A percentile compares a stretch with the other conserved stretches of the same genome.
Conservation (phyloP, 345 rosid genomes). For the Erodium maritimum region DNA sequence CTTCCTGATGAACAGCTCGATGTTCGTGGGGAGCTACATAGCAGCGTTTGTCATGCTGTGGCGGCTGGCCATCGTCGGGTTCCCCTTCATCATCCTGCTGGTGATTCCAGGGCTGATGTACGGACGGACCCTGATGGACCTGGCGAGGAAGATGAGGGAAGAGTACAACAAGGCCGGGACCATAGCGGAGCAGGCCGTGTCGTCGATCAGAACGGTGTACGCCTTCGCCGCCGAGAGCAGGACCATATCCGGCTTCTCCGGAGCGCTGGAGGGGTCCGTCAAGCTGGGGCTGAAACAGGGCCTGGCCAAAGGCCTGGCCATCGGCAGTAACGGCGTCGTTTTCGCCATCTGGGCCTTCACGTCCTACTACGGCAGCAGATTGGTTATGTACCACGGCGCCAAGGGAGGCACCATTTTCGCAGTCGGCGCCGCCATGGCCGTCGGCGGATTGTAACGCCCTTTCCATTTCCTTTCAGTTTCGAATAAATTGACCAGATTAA, state of each 20-base stretch:
- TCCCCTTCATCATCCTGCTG: slow-evolving; percentile 10
- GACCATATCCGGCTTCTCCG: slow-evolving; percentile 9
- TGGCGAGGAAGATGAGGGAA: slow-evolving; percentile 11
- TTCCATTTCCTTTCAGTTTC: too few species aligned
- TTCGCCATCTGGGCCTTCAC: slow-evolving; percentile 16
- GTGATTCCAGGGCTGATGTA: slow-evolving; percentile 15
- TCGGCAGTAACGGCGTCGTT: slow-evolving; percentile 10
- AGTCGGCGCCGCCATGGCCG: slow-evolving; percentile 8
- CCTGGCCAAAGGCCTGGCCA: slow-evolving; percentile 15
- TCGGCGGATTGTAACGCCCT: slow-evolving; percentile 11
- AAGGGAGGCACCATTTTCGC: slow-evolving; percentile 14
- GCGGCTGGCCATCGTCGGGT: slow-evolving; percentile 18
- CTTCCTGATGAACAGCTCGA: slow-evolving; percentile 9
- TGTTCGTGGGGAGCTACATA: slow-evolving; percentile 9
- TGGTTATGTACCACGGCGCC: slow-evolving; percentile 14
- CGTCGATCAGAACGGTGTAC: slow-evolving; percentile 16
- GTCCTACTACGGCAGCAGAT: slow-evolving; percentile 18
- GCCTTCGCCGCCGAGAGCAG: slow-evolving; percentile 12
- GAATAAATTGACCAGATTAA: too few species aligned
- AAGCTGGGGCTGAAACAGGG: slow-evolving; percentile 17
- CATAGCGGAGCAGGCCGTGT: slow-evolving; percentile 14
- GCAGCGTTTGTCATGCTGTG: slow-evolving; percentile 11
- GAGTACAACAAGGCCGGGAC: slow-evolving; percentile 14
- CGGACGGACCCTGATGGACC: slow-evolving; percentile 12
- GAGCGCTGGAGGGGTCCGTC: slow-evolving; percentile 12